phyloP scores from a whole-genome alignment of 805 yeast genomes.

The Candida succiphila region DNA sequence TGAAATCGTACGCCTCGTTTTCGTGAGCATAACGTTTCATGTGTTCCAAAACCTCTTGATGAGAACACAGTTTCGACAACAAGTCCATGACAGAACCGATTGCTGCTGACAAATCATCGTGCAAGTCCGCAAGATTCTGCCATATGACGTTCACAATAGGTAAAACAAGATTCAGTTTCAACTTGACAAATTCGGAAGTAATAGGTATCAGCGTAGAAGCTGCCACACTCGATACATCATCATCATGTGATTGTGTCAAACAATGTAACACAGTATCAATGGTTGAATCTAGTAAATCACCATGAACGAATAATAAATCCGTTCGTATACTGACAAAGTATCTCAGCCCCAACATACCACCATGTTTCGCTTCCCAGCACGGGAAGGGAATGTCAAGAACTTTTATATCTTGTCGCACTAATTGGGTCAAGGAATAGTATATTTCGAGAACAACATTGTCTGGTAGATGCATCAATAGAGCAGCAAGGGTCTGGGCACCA shows the following conservation, averaged over 20 bases:
- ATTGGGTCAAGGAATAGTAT: slow-evolving; percentile 52
- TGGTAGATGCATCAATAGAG: slow-evolving; percentile 67
- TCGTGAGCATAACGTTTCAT: slow-evolving; percentile 52
- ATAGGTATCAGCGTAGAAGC: slow-evolving; percentile 91
- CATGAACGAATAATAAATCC: slow-evolving; percentile 55
- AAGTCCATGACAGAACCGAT: slow-evolving; percentile 95
- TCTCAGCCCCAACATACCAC: slow-evolving; percentile 89
- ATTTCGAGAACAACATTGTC: slow-evolving; percentile 48
- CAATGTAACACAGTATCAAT: slow-evolving; percentile 85
- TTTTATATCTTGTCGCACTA: slow-evolving; percentile 56
- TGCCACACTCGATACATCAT: slow-evolving; percentile 95
- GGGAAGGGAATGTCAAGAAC: slow-evolving; percentile 35
- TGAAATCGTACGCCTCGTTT: slow-evolving; percentile 50
- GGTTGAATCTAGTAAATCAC: slow-evolving; percentile 56
- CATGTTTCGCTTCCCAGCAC: slow-evolving; percentile 97
- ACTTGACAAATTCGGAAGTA: slow-evolving; percentile 72
- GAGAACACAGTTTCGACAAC: slow-evolving; percentile 78
- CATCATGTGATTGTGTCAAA: slow-evolving; percentile 70
- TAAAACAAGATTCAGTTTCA: slow-evolving; percentile 40
- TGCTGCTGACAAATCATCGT: slow-evolving; percentile 90
- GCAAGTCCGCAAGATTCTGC: slow-evolving; percentile 74
- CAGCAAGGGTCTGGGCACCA: slow-evolving; percentile 90
- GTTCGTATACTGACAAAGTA: slow-evolving; percentile 87
- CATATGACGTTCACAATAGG: slow-evolving; percentile 65
- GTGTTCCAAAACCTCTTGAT: slow-evolving; percentile 62